Base-by-base conservation (phyloP, 2,329 filamentous ascomycete species). In the Elsinoe perseae region DNA sequence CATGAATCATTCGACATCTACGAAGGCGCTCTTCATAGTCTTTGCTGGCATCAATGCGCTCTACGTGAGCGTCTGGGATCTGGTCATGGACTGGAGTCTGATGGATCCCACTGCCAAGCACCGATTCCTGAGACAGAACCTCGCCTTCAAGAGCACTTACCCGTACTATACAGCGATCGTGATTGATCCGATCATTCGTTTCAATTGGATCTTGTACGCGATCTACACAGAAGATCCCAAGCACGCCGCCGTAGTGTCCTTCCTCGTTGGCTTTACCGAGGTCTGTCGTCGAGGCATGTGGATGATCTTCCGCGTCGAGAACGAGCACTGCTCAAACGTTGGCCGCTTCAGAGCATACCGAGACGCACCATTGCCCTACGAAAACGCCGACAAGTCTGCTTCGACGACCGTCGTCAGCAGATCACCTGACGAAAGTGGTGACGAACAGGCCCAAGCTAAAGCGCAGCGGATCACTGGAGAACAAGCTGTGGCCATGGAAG, bases 241-340 rank as follows among this genome's bases (percentile, higher is more conserved):
- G 65, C 91, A 97, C 69, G 92, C 86, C 1, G 87, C 87, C 2
- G 69, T 90, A 1, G 80, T 90, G 4, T 90, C 88, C 1, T 97
- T 97, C 70, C 63, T 87, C 27, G 82, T 96, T 14, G 79, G 81
- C 1, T 73, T 96, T 2, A 81, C 85, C 7, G 93, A 98, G 69
- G 82, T 95, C 20, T 78, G 81, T n/a, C 83, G 93, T 28, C 78
- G 93, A 67, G 91, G 89, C 59, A 82, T 96, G 67, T 98, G 93
- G 93, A 85, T 86, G 0, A 76, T 97, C 3, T 87, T 98, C 69
- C 88, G 93, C 38, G 91, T 98, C 23, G 93, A 98, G 71, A 98
- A 98, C 69, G 93, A 98, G 65, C 93, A 98, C 72, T 95, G 90
- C 72, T 85, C 86, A 56, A 95, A 96, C 52, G 92, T 98, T 1